These are phyloP conservation scores for Trifolium fragiferum DNA, from an alignment of 306 rosid species.

Conservation along the genomic window DNA sequence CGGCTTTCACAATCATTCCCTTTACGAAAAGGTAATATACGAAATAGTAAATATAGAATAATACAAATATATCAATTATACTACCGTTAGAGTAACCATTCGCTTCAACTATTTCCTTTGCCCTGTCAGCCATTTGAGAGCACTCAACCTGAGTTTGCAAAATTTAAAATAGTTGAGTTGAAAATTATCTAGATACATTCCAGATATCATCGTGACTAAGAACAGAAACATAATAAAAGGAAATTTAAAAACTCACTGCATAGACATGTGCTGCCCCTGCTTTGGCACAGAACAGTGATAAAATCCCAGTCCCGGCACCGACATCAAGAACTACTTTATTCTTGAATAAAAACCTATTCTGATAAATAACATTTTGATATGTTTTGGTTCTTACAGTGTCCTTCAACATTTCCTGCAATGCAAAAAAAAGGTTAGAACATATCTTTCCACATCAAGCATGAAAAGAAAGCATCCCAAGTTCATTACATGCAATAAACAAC, in stretches of 20 bases:
- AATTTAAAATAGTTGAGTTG: conserved; percentile 11
- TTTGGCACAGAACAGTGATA: conserved; percentile 94
- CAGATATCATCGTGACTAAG: background rate
- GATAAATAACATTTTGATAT: conserved; percentile 95
- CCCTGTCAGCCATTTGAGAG: conserved; percentile 98
- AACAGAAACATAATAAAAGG: background rate
- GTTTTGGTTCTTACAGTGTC: conserved; percentile 94
- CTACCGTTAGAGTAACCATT: conserved; percentile 85
- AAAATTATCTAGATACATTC: background rate
- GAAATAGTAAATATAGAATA: conserved; percentile 3
- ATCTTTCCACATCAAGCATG: background rate
- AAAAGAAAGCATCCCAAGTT: background rate
- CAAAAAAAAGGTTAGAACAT: conserved; percentile 24
- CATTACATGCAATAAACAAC: background rate
- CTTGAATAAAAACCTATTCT: conserved; percentile 81
- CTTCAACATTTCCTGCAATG: conserved; percentile 95
- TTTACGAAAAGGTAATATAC: conserved; percentile 15
- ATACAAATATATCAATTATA: conserved; percentile 26
- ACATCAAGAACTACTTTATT: conserved; percentile 96
- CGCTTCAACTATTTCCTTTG: conserved; percentile 86
- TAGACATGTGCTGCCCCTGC: conserved; percentile 96
- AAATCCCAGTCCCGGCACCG: conserved; percentile 98
- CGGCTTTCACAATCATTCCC: background rate
- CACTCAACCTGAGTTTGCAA: conserved; percentile 78
- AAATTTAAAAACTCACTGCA: conserved; percentile 60